Percentiles rank a stretch among this genome's conserved stretches.
These are phyloP conservation scores for Irpex sp. DNA, from an alignment of 1,284 basidiomycete species.

Conservation along the genomic window DNA sequence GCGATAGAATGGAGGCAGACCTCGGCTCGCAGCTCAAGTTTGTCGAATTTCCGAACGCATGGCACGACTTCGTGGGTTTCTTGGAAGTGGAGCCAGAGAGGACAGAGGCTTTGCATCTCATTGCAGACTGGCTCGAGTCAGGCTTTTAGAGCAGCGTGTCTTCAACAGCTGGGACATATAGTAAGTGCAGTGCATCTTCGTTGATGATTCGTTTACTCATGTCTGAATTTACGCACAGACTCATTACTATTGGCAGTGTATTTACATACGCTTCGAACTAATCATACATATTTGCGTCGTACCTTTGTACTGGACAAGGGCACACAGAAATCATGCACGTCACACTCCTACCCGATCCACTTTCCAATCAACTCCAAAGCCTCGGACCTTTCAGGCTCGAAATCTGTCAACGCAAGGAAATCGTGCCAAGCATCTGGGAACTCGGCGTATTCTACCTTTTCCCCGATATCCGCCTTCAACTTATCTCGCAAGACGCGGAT, in stretches of 20 bases:
- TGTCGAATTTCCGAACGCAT: slow-evolving; percentile 40
- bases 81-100: slow-evolving; percentile 9
- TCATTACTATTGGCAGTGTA: too few species aligned
- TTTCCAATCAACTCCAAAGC: slow-evolving; percentile 3
- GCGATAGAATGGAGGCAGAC: slow-evolving; percentile 30
- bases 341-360: neutral
- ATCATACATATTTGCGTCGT: too few species aligned
- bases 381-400: slow-evolving; percentile 10
- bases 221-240: too few species aligned
- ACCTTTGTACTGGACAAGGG: too few species aligned
- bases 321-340: neutral
- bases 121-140: neutral
- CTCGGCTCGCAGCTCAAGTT: slow-evolving; percentile 36
- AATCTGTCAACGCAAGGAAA: slow-evolving; percentile 2
- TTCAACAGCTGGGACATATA: neutral
- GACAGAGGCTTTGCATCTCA: slow-evolving; percentile 5
- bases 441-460: slow-evolving; percentile 43
- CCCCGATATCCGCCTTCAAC: slow-evolving; percentile 40
- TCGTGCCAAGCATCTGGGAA: slow-evolving; percentile 31
- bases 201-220: neutral
- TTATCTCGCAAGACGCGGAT: slow-evolving; percentile 28
- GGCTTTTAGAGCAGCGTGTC: neutral
- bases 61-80: slow-evolving; percentile 11
- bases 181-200: neutral
- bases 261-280: too few species aligned